A percentile compares a stretch with the other conserved stretches of the same genome.
Conservation (phyloP, 192 early-diverging fungal species). For the Tieghemiomyces parasiticus region DNA sequence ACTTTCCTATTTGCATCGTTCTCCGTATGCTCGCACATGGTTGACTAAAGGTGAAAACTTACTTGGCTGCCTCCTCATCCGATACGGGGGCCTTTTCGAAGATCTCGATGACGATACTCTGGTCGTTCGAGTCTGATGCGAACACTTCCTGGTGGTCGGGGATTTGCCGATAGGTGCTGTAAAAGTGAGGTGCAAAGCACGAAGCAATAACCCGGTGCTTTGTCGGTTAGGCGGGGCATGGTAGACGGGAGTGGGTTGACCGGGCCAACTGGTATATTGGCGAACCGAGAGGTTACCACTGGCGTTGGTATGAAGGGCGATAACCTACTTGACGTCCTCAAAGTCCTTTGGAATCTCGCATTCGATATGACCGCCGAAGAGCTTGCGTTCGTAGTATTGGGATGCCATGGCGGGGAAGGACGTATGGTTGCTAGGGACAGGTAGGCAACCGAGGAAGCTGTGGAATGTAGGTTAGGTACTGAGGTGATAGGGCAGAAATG, state of each 20-base stretch:
- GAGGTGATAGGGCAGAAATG: no score
- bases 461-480: no score
- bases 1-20: no score
- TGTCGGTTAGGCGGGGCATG: no score
- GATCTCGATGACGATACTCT: constrained; percentile 79
- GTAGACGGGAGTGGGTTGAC: no score
- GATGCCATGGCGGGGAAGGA: background rate
- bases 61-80: constrained; percentile 27
- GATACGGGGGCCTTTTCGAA: constrained; percentile 39
- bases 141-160: constrained; percentile 93
- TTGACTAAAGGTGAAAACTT: no score
- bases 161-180: constrained; percentile 59
- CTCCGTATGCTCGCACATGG: no score
- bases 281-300: background rate
- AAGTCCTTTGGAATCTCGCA: constrained; percentile 10
- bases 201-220: no score
- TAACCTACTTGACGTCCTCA: constrained; percentile 6
- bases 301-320: background rate
- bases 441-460: no score
- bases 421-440: background rate
- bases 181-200: no score
- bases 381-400: constrained; percentile 8
- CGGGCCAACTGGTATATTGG: no score
- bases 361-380: constrained; percentile 9
- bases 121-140: constrained; percentile 45